Evolutionary conservation across 495 filamentous ascomycete species (phyloP).

Genomic region (Hypoxylon fuscum): DNA sequence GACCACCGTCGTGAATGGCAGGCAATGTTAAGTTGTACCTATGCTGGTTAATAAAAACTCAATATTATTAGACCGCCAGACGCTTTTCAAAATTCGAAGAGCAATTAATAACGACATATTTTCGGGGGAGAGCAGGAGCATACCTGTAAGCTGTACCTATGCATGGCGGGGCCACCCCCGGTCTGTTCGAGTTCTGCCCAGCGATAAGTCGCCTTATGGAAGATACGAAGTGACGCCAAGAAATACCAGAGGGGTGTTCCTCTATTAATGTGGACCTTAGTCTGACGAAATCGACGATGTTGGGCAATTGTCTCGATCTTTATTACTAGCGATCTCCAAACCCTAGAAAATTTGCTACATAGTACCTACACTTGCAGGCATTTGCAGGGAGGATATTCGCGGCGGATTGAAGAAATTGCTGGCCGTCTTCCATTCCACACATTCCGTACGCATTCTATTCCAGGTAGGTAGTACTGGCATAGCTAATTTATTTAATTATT

Average conservation of each 20-base stretch:
- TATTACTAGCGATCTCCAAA: conserved; percentile 22
- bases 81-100: conserved; percentile 21
- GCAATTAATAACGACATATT: conserved; percentile 2
- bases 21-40: not conserved
- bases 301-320: conserved; percentile 38
- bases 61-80: conserved; percentile 38
- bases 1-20: conserved; percentile 11
- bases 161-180: too few species aligned
- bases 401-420: conserved; percentile 24
- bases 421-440: conserved; percentile 24
- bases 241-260: conserved; percentile 29
- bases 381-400: conserved; percentile 26
- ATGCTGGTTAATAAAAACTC: conserved; percentile 14
- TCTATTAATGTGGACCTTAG: conserved; percentile 22
- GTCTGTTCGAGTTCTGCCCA: too few species aligned
- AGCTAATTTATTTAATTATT: conserved; percentile 16
- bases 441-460: conserved; percentile 19
- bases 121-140: conserved; percentile 22
- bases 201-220: conserved; percentile 33
- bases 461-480: conserved; percentile 28
- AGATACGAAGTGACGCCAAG: conserved; percentile 37
- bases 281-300: conserved; percentile 35
- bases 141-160: too few species aligned
- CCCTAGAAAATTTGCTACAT: conserved; percentile 26
- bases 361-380: conserved; percentile 34